phyloP scores from a whole-genome alignment of 2,329 filamentous ascomycete species.

The Hypoxylon sp. region DNA sequence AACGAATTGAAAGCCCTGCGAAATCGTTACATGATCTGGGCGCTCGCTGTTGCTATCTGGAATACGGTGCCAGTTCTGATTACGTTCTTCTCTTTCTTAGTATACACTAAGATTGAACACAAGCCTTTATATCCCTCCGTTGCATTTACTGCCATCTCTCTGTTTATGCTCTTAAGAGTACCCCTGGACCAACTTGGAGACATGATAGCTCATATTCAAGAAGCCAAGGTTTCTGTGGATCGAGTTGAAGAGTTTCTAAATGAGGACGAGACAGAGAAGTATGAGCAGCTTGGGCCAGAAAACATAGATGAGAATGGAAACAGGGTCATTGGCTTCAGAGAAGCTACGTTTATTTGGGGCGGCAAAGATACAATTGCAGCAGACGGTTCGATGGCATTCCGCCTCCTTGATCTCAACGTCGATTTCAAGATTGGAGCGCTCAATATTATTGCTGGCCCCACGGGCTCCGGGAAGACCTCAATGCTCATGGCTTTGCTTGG shows the following conservation, averaged over 20 bases:
- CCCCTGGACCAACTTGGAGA: constrained; percentile 96
- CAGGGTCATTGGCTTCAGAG: constrained; percentile 83
- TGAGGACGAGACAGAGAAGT: constrained; percentile 97
- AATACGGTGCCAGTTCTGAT: constrained; percentile 95
- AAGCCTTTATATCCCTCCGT: constrained; percentile 92
- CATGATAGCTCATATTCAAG: constrained; percentile 98
- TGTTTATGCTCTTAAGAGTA: constrained; percentile 93
- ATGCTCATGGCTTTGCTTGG: constrained; percentile 95
- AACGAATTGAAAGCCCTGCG: constrained; percentile 83
- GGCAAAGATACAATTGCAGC: constrained; percentile 70
- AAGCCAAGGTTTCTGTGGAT: constrained; percentile 95
- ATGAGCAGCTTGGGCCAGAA: constrained; percentile 80
- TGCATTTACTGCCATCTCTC: constrained; percentile 94
- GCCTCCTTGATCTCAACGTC: constrained; percentile 84
- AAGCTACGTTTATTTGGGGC: constrained; percentile 92
- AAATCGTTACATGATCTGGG: constrained; percentile 90
- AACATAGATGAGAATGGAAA: constrained; percentile 77
- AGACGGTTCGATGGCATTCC: constrained; percentile 80
- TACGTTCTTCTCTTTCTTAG: constrained; percentile 94
- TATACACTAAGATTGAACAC: constrained; percentile 90
- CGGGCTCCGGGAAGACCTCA: constrained; percentile 95
- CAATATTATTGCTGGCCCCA: constrained; percentile 93
- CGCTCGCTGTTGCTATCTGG: constrained; percentile 92
- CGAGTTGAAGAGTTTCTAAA: constrained; percentile 94
- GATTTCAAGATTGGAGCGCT: constrained; percentile 87